Conservation (phyloP, 495 filamentous ascomycete species). For the Melanomma pulvis-pyrius region DNA sequence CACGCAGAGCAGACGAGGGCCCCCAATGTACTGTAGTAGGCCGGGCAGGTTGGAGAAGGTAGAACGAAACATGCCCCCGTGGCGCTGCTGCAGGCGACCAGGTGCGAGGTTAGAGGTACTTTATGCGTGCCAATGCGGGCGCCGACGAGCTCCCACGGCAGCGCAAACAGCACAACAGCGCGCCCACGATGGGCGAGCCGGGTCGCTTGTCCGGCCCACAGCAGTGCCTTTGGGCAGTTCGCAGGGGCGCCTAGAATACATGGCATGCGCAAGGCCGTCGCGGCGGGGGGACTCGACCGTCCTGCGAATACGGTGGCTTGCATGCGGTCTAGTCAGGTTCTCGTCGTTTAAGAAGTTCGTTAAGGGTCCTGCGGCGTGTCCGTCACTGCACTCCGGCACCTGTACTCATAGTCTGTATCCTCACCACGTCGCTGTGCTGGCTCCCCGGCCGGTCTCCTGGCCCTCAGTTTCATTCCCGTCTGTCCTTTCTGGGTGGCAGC, state of each 20-base stretch:
- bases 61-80: slow-evolving; percentile 1
- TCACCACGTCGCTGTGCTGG: slow-evolving; percentile 1
- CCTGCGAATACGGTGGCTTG: slow-evolving; percentile 12
- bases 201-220: background rate
- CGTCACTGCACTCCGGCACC: slow-evolving; percentile 1
- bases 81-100: background rate
- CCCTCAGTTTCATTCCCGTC: background rate
- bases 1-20: background rate
- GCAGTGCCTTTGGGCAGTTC: background rate
- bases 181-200: background rate
- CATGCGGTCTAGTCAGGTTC: slow-evolving; percentile 28
- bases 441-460: background rate
- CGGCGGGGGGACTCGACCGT: slow-evolving; percentile 16
- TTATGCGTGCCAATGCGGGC: background rate
- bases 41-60: background rate
- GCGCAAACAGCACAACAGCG: background rate
- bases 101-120: background rate
- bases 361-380: background rate
- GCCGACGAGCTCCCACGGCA: background rate
- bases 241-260: background rate
- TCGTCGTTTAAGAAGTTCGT: slow-evolving; percentile 22
- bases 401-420: slow-evolving; percentile 9
- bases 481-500: slow-evolving; percentile 14
- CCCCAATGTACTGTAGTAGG: background rate
- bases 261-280: background rate